A percentile compares a stretch with the other conserved stretches of the same genome.
phyloP scores from a whole-genome alignment of 2,329 filamentous ascomycete species.

The Sordariomycetes sp. region DNA sequence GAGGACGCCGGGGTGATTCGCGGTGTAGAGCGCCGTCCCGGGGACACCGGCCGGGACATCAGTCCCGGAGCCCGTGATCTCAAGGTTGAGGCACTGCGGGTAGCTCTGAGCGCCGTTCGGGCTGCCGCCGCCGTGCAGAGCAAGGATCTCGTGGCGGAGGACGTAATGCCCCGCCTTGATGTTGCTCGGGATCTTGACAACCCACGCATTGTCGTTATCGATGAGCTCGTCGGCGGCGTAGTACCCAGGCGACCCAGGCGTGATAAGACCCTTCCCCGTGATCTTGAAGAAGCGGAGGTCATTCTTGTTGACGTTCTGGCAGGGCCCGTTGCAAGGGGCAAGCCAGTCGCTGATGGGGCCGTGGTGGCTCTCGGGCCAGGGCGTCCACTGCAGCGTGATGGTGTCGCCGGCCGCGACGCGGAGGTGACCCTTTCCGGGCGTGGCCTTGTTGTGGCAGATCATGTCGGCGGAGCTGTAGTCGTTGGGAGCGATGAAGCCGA shows the following conservation, averaged over 20 bases:
- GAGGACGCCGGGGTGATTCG: conserved; percentile 16
- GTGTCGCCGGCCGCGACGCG: conserved; percentile 41
- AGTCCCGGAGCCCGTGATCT: conserved; percentile 27
- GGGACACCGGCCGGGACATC: conserved; percentile 15
- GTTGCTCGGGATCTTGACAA: conserved; percentile 30
- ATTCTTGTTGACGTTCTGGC: conserved; percentile 33
- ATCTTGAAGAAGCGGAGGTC: conserved; percentile 48
- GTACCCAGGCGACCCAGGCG: conserved; percentile 22
- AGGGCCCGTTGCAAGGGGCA: conserved; percentile 39
- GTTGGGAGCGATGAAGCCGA: conserved; percentile 30
- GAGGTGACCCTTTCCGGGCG: conserved; percentile 22
- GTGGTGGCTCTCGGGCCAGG: conserved; percentile 52
- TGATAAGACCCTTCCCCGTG: conserved; percentile 34
- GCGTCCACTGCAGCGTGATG: conserved; percentile 47
- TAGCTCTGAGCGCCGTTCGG: conserved; percentile 33
- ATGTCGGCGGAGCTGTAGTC: conserved; percentile 24
- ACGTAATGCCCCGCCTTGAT: conserved; percentile 39
- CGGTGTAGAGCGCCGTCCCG: conserved; percentile 12
- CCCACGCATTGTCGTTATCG: conserved; percentile 29
- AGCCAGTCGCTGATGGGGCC: conserved; percentile 49
- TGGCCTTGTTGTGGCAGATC: conserved; percentile 30
- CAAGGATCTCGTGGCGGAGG: conserved; percentile 41
- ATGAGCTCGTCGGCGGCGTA: conserved; percentile 44
- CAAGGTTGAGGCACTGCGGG: conserved; percentile 35
- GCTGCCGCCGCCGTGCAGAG: conserved; percentile 24